Base-by-base conservation (phyloP, 75 land plant genomes). In the Larix kaempferi region DNA sequence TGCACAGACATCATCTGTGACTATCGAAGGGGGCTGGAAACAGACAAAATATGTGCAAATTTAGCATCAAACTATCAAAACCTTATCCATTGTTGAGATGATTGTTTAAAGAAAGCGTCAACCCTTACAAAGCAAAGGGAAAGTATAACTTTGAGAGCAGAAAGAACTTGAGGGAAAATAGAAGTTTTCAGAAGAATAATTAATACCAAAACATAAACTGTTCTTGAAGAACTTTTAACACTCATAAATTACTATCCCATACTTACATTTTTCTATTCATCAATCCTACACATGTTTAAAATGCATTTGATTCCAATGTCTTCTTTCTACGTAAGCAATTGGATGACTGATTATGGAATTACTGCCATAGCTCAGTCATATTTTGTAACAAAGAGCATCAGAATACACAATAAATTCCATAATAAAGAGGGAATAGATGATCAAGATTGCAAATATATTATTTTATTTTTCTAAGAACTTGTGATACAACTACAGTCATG, bases 21-120 rank as follows among this genome's bases (percentile, higher is more conserved):
- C 99, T 81, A 97, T 91, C 65, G 99, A 94, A 75, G 99, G 90
- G 35, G 99, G 99, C 99, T 97, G 91, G 60, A 84, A 76, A 27
- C 59, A 74, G 27, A 52, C 35, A 66, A 35, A 35, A 21, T 33
- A 26, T 7, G 17, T 66, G 41, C 19, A 35, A 66, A 35, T 66
- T 35, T 19, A 66, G 71, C 21, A 33, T 35, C n/a, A 29, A 15
- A 37, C 16, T 5, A 16, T 33, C 29, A 35, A 66, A 66, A 29
- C 52, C 33, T 19, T 17, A 21, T 35, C 71, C 71, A 66, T 66
- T 29, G 15, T 26, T 63, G 35, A 63, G 65, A 66, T 6, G 49
- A 4, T 27, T 8, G 17, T 17, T 19, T 1, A 39, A 33, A 64
- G 23, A 62, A 62, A 62, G 64, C 33, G 25, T 62, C 27, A 25